Evolutionary conservation across 1,139 yeast species (phyloP), one percentile per base, ranked within the genome.

Genomic region (Candida labiduridarum): DNA sequence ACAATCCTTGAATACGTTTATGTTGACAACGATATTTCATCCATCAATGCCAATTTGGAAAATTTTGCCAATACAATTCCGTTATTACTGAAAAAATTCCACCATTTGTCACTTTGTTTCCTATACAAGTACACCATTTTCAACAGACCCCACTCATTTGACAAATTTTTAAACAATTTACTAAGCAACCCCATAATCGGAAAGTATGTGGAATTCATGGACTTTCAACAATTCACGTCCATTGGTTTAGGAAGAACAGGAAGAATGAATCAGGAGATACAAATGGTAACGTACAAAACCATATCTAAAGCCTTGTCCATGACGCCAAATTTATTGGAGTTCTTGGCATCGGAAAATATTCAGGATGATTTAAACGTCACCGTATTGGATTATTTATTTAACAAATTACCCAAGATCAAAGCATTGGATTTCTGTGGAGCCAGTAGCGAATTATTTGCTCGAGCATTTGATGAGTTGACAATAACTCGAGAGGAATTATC

Each of bases 381-480:
- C 15, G 82, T 86, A 2, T 78, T 91, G 47, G 72, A 83, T 56
- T 72, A 73, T 52, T 68, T 87, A 44, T 83, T 92, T 61, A 84
- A 86, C 56, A 68, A 80, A 15, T 75, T 87, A 56, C 80, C 80
- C 10, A 72, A 78, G 51, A 71, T 92, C 44, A 83, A 85, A 64
- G 83, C 89, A 1, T 71, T 91, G 19, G 98, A 91, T 68, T 89
- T 91, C 59, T 91, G 97, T 67, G 97, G 97, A 3, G 89, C 96
- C 39, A 84, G 90, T 12, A 86, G 89, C 47, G 75, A 75, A 46
- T 71, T 65, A 25, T 88, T 89, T 61, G 83, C 83, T 11, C 63
- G 69, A n/a, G 87, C 89, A n/a, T 87, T 89, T 63, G 71, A 74
- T 34, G 61, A 66, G 36, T 62, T 79, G 11, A 57, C 54, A 7